phyloP scores from a whole-genome alignment of 192 early-diverging fungal species.

The Mortierella alpina region DNA sequence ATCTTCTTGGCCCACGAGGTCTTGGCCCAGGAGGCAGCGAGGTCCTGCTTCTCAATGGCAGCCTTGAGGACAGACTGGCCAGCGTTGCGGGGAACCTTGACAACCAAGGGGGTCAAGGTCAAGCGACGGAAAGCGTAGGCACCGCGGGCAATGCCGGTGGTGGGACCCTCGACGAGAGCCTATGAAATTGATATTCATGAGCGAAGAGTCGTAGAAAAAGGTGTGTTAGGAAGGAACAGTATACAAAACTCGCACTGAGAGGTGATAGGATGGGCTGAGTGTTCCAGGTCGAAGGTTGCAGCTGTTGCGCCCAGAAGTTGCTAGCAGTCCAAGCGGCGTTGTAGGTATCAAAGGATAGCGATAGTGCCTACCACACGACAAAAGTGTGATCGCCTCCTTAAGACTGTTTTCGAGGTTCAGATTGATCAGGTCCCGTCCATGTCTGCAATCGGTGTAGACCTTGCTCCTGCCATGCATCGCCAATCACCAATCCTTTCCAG shows the following conservation, averaged over 20 bases:
- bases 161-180: constrained; percentile 97
- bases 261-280: neutral
- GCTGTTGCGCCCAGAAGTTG: too few relatives aligned
- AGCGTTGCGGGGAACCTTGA: constrained; percentile 82
- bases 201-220: neutral
- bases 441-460: too few relatives aligned
- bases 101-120: constrained; percentile 89
- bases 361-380: too few relatives aligned
- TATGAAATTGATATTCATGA: constrained; percentile 20
- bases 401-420: too few relatives aligned
- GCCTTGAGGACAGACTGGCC: constrained; percentile 81
- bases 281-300: too few relatives aligned
- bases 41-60: constrained; percentile 87
- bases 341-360: too few relatives aligned
- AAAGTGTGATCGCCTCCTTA: too few relatives aligned
- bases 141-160: constrained; percentile 92
- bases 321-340: too few relatives aligned
- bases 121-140: constrained; percentile 89
- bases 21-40: constrained; percentile 84
- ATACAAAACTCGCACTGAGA: neutral
- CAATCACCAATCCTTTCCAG: too few relatives aligned
- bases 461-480: too few relatives aligned
- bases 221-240: neutral
- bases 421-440: too few relatives aligned
- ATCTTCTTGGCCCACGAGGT: constrained; percentile 98